Conservation (phyloP, 148 eudicot species). For the Silene uniflora region DNA sequence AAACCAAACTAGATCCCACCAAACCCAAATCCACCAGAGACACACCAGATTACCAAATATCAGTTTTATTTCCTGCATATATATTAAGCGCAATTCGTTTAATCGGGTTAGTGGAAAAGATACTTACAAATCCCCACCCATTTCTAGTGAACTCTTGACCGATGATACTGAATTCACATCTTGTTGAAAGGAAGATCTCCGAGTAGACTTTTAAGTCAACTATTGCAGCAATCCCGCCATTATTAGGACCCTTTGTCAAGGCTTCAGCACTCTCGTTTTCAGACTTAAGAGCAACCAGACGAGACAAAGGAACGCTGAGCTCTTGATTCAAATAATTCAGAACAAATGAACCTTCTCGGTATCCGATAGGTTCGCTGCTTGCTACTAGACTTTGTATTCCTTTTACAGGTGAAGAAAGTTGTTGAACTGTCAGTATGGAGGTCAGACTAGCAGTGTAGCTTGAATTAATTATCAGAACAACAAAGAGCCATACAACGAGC, state of each 20-base stretch:
- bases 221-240: constrained; percentile 73
- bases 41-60: too few relatives aligned
- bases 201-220: constrained; percentile 59
- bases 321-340: constrained; percentile 43
- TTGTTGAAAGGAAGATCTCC: constrained; percentile 58
- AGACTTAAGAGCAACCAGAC: constrained; percentile 53
- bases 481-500: constrained; percentile 72
- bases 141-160: constrained; percentile 64
- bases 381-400: constrained; percentile 53
- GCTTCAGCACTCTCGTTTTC: constrained; percentile 44
- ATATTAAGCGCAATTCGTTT: not conserved
- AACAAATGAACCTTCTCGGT: constrained; percentile 60
- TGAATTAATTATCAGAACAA: constrained; percentile 64
- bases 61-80: too few relatives aligned
- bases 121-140: constrained; percentile 87
- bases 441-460: constrained; percentile 80
- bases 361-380: constrained; percentile 54
- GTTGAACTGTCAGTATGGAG: constrained; percentile 69
- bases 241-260: constrained; percentile 51
- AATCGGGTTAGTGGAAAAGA: not conserved
- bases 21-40: too few relatives aligned
- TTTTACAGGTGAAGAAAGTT: constrained; percentile 58
- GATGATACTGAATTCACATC: constrained; percentile 65
- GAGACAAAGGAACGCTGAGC: constrained; percentile 43
- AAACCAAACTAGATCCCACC: too few relatives aligned